These are phyloP conservation scores for Pythium phragmiticola DNA, from an alignment of 352 stramenopile species.

Conservation along the genomic window DNA sequence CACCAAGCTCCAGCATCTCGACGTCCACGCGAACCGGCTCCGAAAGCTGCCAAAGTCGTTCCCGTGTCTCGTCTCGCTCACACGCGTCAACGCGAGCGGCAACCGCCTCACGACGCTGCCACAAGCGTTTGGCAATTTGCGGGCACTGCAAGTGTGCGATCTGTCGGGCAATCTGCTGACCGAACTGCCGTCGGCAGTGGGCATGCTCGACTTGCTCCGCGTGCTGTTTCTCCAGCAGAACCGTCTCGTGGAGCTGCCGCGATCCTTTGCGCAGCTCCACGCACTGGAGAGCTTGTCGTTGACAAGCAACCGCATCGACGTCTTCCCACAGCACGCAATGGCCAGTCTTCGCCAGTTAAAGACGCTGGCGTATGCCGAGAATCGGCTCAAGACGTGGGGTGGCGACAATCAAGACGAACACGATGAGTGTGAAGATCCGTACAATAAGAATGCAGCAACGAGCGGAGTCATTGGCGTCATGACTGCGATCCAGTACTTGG, in stretches of 20 bases:
- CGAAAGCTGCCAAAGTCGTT: conserved; percentile 48
- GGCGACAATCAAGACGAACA: conserved; percentile 5
- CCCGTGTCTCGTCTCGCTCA: conserved; percentile 36
- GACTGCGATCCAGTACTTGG: conserved; percentile 33
- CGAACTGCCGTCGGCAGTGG: conserved; percentile 43
- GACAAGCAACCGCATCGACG: conserved; percentile 45
- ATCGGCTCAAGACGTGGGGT: conserved; percentile 41
- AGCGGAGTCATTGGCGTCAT: conserved; percentile 30
- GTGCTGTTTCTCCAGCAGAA: conserved; percentile 43
- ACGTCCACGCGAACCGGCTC: conserved; percentile 42
- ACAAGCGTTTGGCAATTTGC: conserved; percentile 46
- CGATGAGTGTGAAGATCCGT: conserved; percentile 12
- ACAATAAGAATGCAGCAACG: not conserved
- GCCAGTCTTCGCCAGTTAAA: conserved; percentile 22
- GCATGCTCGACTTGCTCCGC: conserved; percentile 28
- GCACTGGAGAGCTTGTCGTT: conserved; percentile 43
- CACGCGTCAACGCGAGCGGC: conserved; percentile 37
- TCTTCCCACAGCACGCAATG: conserved; percentile 33
- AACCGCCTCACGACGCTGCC: conserved; percentile 49
- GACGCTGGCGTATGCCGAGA: conserved; percentile 45
- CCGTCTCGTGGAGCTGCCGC: conserved; percentile 38
- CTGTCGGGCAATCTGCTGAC: conserved; percentile 36
- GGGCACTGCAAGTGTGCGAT: conserved; percentile 37
- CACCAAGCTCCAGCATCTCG: conserved; percentile 33
- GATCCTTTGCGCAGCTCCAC: conserved; percentile 37